Conservation (phyloP, 805 yeast genomes). For the Ogataea zsoltii region DNA sequence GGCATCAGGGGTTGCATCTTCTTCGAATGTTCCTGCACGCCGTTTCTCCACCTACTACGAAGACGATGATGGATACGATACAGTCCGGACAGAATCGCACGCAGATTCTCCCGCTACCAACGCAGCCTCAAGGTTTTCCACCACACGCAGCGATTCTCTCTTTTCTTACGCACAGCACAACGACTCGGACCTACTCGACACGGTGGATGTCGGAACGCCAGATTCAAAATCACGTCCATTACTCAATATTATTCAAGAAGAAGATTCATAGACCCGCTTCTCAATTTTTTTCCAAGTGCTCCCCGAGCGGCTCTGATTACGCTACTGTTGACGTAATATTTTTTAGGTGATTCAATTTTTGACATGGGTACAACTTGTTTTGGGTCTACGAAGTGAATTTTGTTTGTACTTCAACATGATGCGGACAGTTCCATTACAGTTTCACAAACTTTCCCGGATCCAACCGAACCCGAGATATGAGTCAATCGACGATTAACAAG, state of each 20-base stretch:
- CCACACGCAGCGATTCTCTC: slow-evolving; percentile 17
- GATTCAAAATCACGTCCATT: slow-evolving; percentile 10
- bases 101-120: slow-evolving; percentile 10
- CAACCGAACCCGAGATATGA: not conserved
- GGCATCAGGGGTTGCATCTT: not conserved
- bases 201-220: slow-evolving; percentile 8
- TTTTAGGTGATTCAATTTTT: slow-evolving; percentile 10
- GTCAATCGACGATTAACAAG: not conserved
- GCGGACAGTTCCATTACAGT: too few species aligned
- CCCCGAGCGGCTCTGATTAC: not conserved
- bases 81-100: slow-evolving; percentile 15
- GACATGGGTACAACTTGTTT: slow-evolving; percentile 4
- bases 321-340: not conserved
- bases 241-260: slow-evolving; percentile 18
- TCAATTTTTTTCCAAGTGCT: too few species aligned
- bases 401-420: too few species aligned
- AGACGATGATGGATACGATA: slow-evolving; percentile 26
- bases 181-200: slow-evolving; percentile 5
- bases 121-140: slow-evolving; percentile 12
- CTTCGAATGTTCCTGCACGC: slow-evolving; percentile 5
- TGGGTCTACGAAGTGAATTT: not conserved
- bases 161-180: slow-evolving; percentile 9
- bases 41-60: slow-evolving; percentile 20
- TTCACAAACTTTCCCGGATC: too few species aligned
- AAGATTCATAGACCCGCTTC: slow-evolving; percentile 8